Conservation (phyloP, 495 filamentous ascomycete genomes). For the Penicillium egyptiacum region DNA sequence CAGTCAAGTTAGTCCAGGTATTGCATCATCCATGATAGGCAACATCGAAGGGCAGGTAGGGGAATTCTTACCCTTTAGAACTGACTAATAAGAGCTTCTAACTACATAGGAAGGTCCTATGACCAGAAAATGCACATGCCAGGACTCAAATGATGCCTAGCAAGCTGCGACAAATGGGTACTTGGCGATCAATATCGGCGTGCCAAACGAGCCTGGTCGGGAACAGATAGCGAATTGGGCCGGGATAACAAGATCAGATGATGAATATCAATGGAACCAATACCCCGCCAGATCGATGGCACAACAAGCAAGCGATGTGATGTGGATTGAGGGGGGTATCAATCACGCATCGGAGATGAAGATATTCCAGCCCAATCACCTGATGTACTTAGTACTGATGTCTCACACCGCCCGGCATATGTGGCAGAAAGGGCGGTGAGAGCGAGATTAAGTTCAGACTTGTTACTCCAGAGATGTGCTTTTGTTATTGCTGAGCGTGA, state of each 20-base stretch:
- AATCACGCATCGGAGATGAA: constrained; percentile 22
- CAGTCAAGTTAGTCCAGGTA: constrained; percentile 17
- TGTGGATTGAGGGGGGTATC: constrained; percentile 12
- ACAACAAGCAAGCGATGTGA: constrained; percentile 12
- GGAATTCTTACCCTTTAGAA: constrained; percentile 13
- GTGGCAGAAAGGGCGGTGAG: constrained; percentile 6
- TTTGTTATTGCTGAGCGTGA: background rate
- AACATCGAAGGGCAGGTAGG: background rate
- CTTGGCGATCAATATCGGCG: constrained; percentile 14
- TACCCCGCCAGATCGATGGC: constrained; percentile 7
- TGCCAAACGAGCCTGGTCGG: constrained; percentile 11
- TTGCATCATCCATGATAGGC: constrained; percentile 16
- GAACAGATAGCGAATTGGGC: constrained; percentile 11
- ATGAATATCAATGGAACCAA: constrained; percentile 9
- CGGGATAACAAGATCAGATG: background rate
- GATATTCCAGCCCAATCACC: constrained; percentile 35
- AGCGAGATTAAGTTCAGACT: background rate
- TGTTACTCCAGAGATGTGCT: background rate
- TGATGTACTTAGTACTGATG: constrained; percentile 17
- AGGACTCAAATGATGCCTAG: constrained; percentile 11
- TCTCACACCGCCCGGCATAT: constrained; percentile 5
- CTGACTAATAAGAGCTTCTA: constrained; percentile 4
- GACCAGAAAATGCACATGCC: constrained; percentile 18
- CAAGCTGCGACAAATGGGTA: constrained; percentile 18
- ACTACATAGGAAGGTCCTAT: constrained; percentile 20